Conservation (phyloP, 2,329 filamentous ascomycete genomes). For the Claviceps maximensis region DNA sequence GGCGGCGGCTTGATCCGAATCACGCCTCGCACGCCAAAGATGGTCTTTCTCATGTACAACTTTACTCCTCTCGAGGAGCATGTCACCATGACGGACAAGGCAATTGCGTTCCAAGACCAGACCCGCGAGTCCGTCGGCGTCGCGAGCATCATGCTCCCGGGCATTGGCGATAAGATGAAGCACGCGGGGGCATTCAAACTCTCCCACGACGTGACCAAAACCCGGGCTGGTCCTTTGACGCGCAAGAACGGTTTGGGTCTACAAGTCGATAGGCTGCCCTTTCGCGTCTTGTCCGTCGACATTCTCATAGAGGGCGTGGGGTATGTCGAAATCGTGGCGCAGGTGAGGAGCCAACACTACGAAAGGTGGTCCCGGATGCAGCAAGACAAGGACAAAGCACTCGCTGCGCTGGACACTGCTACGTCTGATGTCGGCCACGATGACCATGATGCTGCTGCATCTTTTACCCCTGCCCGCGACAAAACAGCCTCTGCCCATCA, state of each 20-base stretch:
- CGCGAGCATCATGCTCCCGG: constrained; percentile 48
- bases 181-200: constrained; percentile 66
- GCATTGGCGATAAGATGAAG: constrained; percentile 41
- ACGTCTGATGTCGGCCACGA: background rate
- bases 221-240: constrained; percentile 61
- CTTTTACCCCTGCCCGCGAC: background rate
- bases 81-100: constrained; percentile 68
- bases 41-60: constrained; percentile 66
- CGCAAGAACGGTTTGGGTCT: constrained; percentile 47
- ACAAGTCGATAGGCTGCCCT: constrained; percentile 59
- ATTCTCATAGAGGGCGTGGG: constrained; percentile 85
- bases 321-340: constrained; percentile 79
- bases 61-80: constrained; percentile 73
- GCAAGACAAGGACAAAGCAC: constrained; percentile 11
- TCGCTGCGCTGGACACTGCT: constrained; percentile 6
- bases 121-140: constrained; percentile 42
- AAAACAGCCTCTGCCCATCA: background rate
- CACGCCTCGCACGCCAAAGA: constrained; percentile 50
- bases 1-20: constrained; percentile 73
- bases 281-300: constrained; percentile 66
- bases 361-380: constrained; percentile 9
- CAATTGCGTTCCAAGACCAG: constrained; percentile 57
- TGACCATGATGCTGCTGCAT: constrained; percentile 3
- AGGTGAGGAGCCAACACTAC: constrained; percentile 51
- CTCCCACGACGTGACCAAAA: constrained; percentile 70